Evolutionary conservation across 2,329 filamentous ascomycete genomes (phyloP).

Genomic region (Ascochyta pisi): DNA sequence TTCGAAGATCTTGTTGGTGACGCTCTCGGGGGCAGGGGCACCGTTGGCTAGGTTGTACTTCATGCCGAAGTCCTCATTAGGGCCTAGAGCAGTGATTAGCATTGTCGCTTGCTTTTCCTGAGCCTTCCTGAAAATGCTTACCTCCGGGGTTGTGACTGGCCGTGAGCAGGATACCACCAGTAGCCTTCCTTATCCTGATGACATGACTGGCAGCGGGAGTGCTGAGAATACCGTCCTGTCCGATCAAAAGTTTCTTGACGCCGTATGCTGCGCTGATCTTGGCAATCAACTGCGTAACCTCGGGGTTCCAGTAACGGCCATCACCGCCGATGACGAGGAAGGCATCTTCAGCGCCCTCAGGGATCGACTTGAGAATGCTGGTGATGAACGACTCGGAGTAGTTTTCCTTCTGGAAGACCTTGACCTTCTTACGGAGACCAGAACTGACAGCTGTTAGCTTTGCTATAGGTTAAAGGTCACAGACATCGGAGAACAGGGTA

Average conservation of each 20-base stretch:
- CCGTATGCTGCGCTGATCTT: constrained; percentile 97
- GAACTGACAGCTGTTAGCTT: constrained; percentile 66
- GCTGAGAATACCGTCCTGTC: constrained; percentile 94
- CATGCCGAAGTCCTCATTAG: constrained; percentile 96
- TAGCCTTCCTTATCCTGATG: constrained; percentile 93
- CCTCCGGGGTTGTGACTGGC: constrained; percentile 98
- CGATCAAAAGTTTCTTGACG: constrained; percentile 98
- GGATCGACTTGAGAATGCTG: constrained; percentile 94
- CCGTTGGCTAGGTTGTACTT: constrained; percentile 99
- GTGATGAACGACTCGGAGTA: constrained; percentile 97
- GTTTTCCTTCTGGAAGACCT: constrained; percentile 91
- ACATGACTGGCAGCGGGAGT: constrained; percentile 96
- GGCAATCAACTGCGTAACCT: constrained; percentile 94
- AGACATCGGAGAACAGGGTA: not conserved
- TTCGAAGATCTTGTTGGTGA: constrained; percentile 98
- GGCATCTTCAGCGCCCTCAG: constrained; percentile 85
- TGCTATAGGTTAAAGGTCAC: constrained; percentile 17
- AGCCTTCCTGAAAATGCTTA: constrained; percentile 49
- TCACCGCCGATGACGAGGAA: constrained; percentile 97
- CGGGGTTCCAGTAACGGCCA: constrained; percentile 95
- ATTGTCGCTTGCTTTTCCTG: not conserved
- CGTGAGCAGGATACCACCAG: constrained; percentile 94
- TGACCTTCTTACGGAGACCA: constrained; percentile 98
- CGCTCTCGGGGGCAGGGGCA: constrained; percentile 90
- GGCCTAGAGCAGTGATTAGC: constrained; percentile 62